Base-by-base conservation (phyloP, 2,329 filamentous ascomycete genomes). In the Periconia macrospinosa region DNA sequence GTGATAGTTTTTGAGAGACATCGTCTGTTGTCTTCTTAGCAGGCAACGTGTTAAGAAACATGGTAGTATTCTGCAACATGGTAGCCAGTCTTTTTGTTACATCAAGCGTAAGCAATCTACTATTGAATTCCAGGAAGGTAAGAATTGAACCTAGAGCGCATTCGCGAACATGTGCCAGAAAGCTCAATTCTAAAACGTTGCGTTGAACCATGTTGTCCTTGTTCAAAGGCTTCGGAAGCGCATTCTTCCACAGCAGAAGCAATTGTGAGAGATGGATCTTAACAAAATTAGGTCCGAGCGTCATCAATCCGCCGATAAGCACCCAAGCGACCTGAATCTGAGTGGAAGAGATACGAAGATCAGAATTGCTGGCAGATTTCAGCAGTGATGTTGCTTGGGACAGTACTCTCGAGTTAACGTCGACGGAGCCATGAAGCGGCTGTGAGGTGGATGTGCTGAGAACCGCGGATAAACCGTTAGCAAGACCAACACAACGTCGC, bases 261-360 rank as follows among this genome's bases (percentile, higher is more conserved):
- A 99, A 81, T 69, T 99, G 94, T 2, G 92, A 93, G 8, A 99
- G 82, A 74, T 99, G 94, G 20, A 97, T 97, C 76, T 99, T 99
- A 74, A 97, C 93, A 72, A 99, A 99, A 72, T 96, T 97, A 3
- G 94, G 93, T 0, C 94, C 94, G 1, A 99, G 82, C 0, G 92
- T 92, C 93, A 97, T 97, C 50, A 99, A 78, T 0, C 95, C 94
- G 37, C 95, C 94, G 45, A 99, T 96, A 53, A 99, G 79, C 45
- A 96, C 95, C 93, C 94, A 99, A 6, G 94, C 94, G 2, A 99
- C 92, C 70, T 99, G 94, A 20, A 99, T 92, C 69, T 99, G 94
- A 1, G 92, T 96, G 65, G 91, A 91, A 7, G 94, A 96, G 35
- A 94, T 86, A 27, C 93, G 87, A 49, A 99, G 79, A 70, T 99